Base-by-base conservation (phyloP, 2,329 filamentous ascomycete genomes). In the Cytospora piceae region DNA sequence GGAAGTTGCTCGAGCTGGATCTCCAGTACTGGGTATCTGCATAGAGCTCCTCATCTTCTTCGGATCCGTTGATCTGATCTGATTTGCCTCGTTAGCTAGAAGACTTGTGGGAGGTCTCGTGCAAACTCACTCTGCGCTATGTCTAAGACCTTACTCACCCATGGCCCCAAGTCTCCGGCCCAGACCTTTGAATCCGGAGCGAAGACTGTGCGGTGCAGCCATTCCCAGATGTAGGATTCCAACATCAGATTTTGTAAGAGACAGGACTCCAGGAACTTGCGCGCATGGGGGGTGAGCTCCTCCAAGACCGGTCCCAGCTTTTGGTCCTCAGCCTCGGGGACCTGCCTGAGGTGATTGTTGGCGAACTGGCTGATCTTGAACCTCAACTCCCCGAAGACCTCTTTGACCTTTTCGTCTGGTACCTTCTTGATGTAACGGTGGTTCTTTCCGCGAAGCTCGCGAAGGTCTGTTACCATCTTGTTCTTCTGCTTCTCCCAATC, bases 291-390 rank as follows among this genome's bases (percentile, higher is more conserved):
- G 7, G 65, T 56, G 24, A 58, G 57, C 3, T 14, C 53, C 7
- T 49, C 31, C 46, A 53, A 60, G 7, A 12, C 9, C n/a, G 3
- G 0, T 0, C 15, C 42, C n/a, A 32, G 20, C 1, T 37, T n/a
- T 6, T 54, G 2, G 0, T 53, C 4, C 17, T 29, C 20, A 2
- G 14, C 32, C 14, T 58, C 27, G 22, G 3, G 24, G 20, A 46
- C 24, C 49, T 34, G 54, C 12, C 15, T 15, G 0, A 66, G 14
- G 31, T 54, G 46, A 0, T 53, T 59, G n/a, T 63, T 20, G 34
- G 68, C 55, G 24, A 72, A 69, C 20, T 71, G 70, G 1, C 60
- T 37, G 15, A 72, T 57, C 1, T 60, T 58, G 42, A 68, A 69
- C 1, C 29, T 49, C 32, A 72, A 27, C 0, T 4, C 12, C 4